Evolutionary conservation across 2,329 filamentous ascomycete species (phyloP).

Genomic region (Trichoderma atrobrunneum): DNA sequence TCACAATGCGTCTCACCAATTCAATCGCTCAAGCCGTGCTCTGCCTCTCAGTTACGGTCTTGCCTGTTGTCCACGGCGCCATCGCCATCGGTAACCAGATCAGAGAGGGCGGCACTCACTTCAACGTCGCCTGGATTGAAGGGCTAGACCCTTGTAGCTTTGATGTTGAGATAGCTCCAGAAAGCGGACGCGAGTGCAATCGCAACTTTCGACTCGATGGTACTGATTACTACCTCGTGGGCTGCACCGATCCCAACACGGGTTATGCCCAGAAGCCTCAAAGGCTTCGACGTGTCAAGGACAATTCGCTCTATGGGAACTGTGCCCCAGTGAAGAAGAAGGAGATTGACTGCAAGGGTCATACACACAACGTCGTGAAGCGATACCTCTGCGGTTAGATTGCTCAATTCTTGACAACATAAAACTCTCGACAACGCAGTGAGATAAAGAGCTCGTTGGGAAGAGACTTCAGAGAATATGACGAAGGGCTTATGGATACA

Average conservation of each 20-base stretch:
- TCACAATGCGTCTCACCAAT: neutral
- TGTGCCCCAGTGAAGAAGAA: neutral
- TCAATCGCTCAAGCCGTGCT: neutral
- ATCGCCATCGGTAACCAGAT: constrained; percentile 2
- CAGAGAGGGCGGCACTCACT: neutral
- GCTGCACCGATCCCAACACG: neutral
- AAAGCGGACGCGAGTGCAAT: neutral
- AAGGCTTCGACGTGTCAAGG: neutral
- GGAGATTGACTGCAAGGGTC: neutral
- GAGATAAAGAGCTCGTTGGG: neutral
- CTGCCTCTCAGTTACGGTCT: neutral
- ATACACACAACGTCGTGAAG: neutral
- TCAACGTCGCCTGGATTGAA: constrained; percentile 3
- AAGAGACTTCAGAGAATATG: neutral
- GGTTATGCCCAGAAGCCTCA: neutral
- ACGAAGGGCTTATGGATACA: neutral
- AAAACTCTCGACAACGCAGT: neutral
- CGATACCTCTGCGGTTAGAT: neutral
- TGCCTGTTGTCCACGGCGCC: neutral
- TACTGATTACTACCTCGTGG: neutral
- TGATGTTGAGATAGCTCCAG: neutral
- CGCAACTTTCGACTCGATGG: neutral
- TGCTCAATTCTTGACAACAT: neutral
- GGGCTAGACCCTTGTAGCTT: neutral
- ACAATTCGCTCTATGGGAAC: neutral